Base-by-base conservation (phyloP, 345 rosid genomes). In the Dovyalis caffra region DNA sequence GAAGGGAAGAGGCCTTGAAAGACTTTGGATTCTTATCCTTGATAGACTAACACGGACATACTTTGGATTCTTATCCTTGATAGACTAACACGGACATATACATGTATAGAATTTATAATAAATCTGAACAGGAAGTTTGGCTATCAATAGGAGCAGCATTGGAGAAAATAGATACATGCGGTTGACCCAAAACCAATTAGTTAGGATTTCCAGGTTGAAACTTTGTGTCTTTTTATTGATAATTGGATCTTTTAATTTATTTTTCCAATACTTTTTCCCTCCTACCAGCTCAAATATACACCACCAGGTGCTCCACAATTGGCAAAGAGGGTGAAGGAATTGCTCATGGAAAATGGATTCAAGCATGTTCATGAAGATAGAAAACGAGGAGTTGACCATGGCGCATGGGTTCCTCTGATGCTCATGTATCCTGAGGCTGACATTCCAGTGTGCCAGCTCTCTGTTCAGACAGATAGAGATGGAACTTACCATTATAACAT, bases 371-470 rank as follows among this genome's bases (percentile, higher is more conserved):
- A 83, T 40, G 95, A 85, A 82, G 98, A 93, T 66, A 83, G 57
- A 38, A 76, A 83, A 40, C 88, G 97, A 4, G 98, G 99, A 49
- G 86, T 95, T 51, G 99, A 95, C 80, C 99, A 95, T 64, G 99
- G 99, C 9, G 95, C 98, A 25, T 95, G 99, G 99, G 89, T 90
- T 73, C 98, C 97, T 6, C 74, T 95, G 20, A 89, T 91, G 95
- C 83, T 93, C 68, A 95, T 95, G 99, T 95, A 90, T 68, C 99
- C 99, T 0, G 97, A 91, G 70, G 94, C 90, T 1, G 87, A 93
- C 67, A 87, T 91, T 53, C 99, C 98, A 0, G 82, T 91, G 28
- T 91, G 97, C 56, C 98, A 95, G 75, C 93, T 95, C 71, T 95
- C 99, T 7, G 81, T 95, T 71, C 99, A 93, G 77, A 69, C 87